Conservation (phyloP, 768 basidiomycete genomes). For the Suillus subaureus region DNA sequence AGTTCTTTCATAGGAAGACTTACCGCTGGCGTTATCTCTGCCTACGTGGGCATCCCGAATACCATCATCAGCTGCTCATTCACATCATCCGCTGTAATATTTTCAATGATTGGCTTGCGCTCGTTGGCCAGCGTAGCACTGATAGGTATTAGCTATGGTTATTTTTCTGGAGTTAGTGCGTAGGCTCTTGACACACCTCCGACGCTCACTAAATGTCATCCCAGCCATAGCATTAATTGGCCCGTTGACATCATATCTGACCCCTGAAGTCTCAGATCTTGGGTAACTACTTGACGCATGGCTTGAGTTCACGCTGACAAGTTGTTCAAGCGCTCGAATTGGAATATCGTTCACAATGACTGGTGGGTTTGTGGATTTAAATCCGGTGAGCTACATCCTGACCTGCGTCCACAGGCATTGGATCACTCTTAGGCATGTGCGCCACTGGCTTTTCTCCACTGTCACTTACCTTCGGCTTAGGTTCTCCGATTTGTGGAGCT, state of each 20-base stretch:
- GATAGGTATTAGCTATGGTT: constrained; percentile 48
- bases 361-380: constrained; percentile 26
- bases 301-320: constrained; percentile 3
- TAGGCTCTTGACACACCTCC: background rate
- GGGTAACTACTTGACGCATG: constrained; percentile 35
- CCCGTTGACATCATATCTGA: constrained; percentile 47
- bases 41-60: constrained; percentile 46
- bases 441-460: background rate
- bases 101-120: constrained; percentile 44
- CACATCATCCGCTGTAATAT: constrained; percentile 40
- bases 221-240: constrained; percentile 43
- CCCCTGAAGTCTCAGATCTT: constrained; percentile 50
- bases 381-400: background rate
- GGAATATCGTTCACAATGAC: constrained; percentile 52
- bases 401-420: constrained; percentile 21
- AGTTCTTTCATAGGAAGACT: constrained; percentile 39
- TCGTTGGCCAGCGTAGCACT: constrained; percentile 38
- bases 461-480: constrained; percentile 33
- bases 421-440: constrained; percentile 24
- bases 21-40: constrained; percentile 37
- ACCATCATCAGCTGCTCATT: constrained; percentile 39
- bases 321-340: constrained; percentile 34
- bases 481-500: constrained; percentile 59
- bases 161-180: constrained; percentile 47
- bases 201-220: background rate